Base-by-base conservation (phyloP, 352 stramenopile species). In the Phytophthora colocasiae region DNA sequence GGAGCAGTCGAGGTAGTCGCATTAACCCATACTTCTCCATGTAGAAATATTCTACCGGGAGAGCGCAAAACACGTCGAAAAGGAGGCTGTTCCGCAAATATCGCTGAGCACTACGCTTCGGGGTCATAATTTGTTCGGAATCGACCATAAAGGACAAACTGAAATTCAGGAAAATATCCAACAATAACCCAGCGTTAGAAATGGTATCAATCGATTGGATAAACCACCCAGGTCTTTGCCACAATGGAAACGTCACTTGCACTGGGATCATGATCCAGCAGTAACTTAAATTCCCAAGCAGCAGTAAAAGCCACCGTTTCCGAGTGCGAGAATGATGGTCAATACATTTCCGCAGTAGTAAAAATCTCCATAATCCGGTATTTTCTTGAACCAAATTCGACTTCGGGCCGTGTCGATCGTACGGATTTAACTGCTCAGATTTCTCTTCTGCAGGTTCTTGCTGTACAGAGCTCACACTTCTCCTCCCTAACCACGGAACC, bases 101-200 rank as follows among this genome's bases (percentile, higher is more conserved):
- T 31, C 64, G 61, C 4, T 38, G n/a, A 0, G 79, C 73, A 38
- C 75, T 88, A 43, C 66, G 59, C 7, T 52, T 60, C 3, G 83
- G 59, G 15, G 86, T 65, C 34, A 78, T 63, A 26, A 90, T 90
- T 32, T 83, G 89, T 41, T 91, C 83, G 1, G 77, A 67, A 34
- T 90, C 62, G 7, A 70, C 44, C 4, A 60, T 73, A 57, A 83
- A 91, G 5, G 80, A 86, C 0, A 90, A 60, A 11, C 80, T 86
- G 24, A 89, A 77, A 51, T 89, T 91, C 5, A 89, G 24, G n/a
- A 87, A 64, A 4, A 91, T 54, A 36, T 90, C 81, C 6, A 72
- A 53, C 5, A 71, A 38, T 1, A 91, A 56, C 0, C 71, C 45
- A 4, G 64, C 3, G 52, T 90, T 77, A 1, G 65, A 77, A 12